A percentile compares a stretch with the other conserved stretches of the same genome.
phyloP scores from a whole-genome alignment of 192 early-diverging fungal species.

The Fimicolochytrium jonesii region DNA sequence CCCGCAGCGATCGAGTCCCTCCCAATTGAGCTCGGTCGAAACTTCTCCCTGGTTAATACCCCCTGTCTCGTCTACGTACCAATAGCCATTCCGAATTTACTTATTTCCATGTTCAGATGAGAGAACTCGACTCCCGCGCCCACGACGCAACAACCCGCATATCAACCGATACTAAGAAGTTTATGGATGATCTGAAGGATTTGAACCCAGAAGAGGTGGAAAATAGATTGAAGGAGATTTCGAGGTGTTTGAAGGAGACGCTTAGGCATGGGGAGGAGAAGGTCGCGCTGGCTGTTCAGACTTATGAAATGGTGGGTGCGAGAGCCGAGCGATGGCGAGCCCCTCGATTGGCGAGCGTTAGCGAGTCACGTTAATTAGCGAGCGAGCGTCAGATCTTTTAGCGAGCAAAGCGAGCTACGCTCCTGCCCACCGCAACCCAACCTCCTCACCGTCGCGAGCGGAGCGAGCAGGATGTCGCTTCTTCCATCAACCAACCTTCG shows the following conservation, averaged over 20 bases:
- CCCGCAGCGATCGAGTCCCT: constrained; percentile 31
- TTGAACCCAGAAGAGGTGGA: constrained; percentile 50
- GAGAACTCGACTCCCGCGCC: constrained; percentile 79
- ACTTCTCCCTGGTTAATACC: constrained; percentile 68
- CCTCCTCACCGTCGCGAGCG: too few relatives aligned
- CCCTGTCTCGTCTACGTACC: not conserved
- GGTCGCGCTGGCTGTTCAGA: constrained; percentile 85
- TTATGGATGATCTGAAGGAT: constrained; percentile 58
- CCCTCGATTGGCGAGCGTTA: too few relatives aligned
- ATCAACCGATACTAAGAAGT: constrained; percentile 61
- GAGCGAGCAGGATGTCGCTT: too few relatives aligned
- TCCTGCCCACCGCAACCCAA: too few relatives aligned
- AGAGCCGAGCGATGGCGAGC: too few relatives aligned
- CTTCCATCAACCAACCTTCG: too few relatives aligned
- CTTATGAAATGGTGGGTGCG: constrained; percentile 88
- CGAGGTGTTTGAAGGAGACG: constrained; percentile 62
- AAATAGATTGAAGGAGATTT: constrained; percentile 48
- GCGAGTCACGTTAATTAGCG: too few relatives aligned
- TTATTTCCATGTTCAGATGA: constrained; percentile 53
- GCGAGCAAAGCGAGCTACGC: too few relatives aligned
- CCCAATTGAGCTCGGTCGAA: constrained; percentile 55
- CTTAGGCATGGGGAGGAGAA: constrained; percentile 91
- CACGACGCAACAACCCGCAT: constrained; percentile 73
- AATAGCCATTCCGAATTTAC: not conserved
- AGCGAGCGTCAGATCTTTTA: too few relatives aligned